These are phyloP conservation scores for Daucus carota DNA, from an alignment of 129 eudicot species.

Conservation along the genomic window DH1_v3.0 NC_030383.2:56640501-56641000, in stretches of 20 bases:
- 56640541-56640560: conserved; percentile 71
- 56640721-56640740: conserved; percentile 67
- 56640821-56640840: conserved; percentile 19
- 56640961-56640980: not conserved
- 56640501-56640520: conserved; percentile 65
- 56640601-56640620: conserved; percentile 52
- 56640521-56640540: conserved; percentile 77
- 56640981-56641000: conserved; percentile 3
- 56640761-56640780: conserved; percentile 56
- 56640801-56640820: not conserved
- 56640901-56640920: conserved; percentile 9
- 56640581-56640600: conserved; percentile 82
- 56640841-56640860: conserved; percentile 15
- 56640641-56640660: conserved; percentile 81
- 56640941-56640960: conserved; percentile 1
- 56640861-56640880: conserved; percentile 6
- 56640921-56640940: conserved; percentile 5
- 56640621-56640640: conserved; percentile 67
- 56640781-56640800: conserved; percentile 36
- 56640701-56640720: conserved; percentile 62
- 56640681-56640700: conserved; percentile 58
- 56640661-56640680: conserved; percentile 68
- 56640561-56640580: conserved; percentile 59
- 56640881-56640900: conserved; percentile 3
- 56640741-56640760: conserved; percentile 46